A percentile compares a stretch with the other conserved stretches of the same genome.
These are phyloP conservation scores for Fusarium begoniae DNA, from an alignment of 2,329 filamentous ascomycete genomes.

Conservation along the genomic window DNA sequence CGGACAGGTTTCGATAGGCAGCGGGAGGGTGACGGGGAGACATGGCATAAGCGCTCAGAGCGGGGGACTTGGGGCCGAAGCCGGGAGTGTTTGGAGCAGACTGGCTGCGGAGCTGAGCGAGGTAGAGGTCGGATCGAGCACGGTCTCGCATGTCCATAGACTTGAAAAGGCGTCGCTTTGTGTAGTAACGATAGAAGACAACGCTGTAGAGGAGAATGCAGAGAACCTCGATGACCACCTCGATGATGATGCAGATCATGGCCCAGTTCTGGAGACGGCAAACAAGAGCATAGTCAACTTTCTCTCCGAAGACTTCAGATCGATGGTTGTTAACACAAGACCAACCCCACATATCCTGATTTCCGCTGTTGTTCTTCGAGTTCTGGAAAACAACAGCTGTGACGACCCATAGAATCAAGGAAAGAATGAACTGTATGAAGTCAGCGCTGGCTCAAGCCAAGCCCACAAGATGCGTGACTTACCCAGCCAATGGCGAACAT, in stretches of 20 bases:
- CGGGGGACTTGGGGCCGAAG: slow-evolving; percentile 75
- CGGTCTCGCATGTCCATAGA: slow-evolving; percentile 96
- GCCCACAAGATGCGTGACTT: slow-evolving; percentile 19
- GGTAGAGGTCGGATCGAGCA: slow-evolving; percentile 93
- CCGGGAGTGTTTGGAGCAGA: slow-evolving; percentile 95
- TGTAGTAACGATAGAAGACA: slow-evolving; percentile 97
- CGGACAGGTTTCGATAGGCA: slow-evolving; percentile 60
- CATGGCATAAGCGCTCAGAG: slow-evolving; percentile 59
- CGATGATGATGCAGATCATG: slow-evolving; percentile 96
- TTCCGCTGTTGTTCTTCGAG: slow-evolving; percentile 72
- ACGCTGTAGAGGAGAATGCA: slow-evolving; percentile 92
- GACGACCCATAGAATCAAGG: slow-evolving; percentile 89
- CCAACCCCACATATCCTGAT: slow-evolving; percentile 98
- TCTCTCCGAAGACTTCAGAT: slow-evolving; percentile 76
- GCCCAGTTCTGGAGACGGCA: slow-evolving; percentile 96
- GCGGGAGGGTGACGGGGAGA: slow-evolving; percentile 70
- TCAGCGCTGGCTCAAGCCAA: neutral
- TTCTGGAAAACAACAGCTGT: slow-evolving; percentile 87
- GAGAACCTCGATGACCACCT: slow-evolving; percentile 90
- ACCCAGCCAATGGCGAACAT: slow-evolving; percentile 87
- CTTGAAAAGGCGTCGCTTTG: slow-evolving; percentile 93
- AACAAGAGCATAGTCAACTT: slow-evolving; percentile 88
- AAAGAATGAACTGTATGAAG: slow-evolving; percentile 76
- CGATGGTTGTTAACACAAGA: slow-evolving; percentile 91
- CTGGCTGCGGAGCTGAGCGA: slow-evolving; percentile 83